Evolutionary conservation across 2,329 filamentous ascomycete genomes (phyloP).

Genomic region (Aspergillus hortae): DNA sequence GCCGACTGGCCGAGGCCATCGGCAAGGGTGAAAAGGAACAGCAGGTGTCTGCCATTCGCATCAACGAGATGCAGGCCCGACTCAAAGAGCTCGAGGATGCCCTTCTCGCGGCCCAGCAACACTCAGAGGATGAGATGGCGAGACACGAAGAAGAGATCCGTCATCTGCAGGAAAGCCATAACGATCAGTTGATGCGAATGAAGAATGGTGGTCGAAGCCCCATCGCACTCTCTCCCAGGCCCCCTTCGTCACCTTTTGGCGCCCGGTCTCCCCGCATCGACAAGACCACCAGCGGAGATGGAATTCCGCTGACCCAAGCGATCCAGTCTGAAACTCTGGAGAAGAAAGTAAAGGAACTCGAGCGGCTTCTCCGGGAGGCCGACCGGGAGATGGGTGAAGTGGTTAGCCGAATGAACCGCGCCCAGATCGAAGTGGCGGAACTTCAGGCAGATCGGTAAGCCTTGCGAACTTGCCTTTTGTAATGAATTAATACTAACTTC

Average conservation of each 20-base stretch:
- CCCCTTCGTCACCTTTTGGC: conserved; percentile 59
- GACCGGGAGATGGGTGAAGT: conserved; percentile 82
- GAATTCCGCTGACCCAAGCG: conserved; percentile 61
- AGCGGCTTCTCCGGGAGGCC: conserved; percentile 71
- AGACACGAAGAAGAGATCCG: conserved; percentile 84
- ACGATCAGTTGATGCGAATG: conserved; percentile 70
- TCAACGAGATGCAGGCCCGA: conserved; percentile 76
- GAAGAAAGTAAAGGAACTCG: conserved; percentile 76
- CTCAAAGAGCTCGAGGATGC: conserved; percentile 81
- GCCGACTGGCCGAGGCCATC: conserved; percentile 74
- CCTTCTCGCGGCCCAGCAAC: conserved; percentile 75
- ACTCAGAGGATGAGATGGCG: conserved; percentile 77
- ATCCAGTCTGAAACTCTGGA: conserved; percentile 72
- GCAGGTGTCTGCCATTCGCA: conserved; percentile 72
- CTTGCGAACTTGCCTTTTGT: conserved; percentile 4
- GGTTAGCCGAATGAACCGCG: conserved; percentile 74
- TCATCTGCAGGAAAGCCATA: conserved; percentile 72
- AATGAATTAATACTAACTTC: conserved; percentile 16
- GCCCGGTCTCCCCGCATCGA: conserved; percentile 58
- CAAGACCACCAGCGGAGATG: conserved; percentile 59
- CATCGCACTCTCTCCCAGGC: conserved; percentile 52
- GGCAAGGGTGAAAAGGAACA: conserved; percentile 80
- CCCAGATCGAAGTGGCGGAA: conserved; percentile 78
- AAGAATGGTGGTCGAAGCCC: conserved; percentile 51
- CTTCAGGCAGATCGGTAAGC: conserved; percentile 57